Evolutionary conservation across 2,329 filamentous ascomycete genomes (phyloP).

Genomic region (Botrytis deweyae): DNA sequence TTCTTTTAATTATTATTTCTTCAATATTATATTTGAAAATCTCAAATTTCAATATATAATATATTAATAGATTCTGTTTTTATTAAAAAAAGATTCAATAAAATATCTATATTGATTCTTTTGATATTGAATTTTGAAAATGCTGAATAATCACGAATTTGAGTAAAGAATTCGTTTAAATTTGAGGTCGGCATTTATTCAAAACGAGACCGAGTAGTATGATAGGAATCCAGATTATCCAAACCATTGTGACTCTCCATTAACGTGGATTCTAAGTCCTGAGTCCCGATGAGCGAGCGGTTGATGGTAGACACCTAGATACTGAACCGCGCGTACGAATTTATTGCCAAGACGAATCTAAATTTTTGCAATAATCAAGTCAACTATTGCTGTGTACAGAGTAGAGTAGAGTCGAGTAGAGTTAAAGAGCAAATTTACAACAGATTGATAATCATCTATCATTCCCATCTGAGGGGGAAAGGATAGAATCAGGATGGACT

Average conservation of each 20-base stretch:
- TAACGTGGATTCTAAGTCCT: background rate
- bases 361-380: background rate
- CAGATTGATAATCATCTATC: background rate
- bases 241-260: background rate
- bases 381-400: background rate
- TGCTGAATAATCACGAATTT: no score
- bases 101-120: no score
- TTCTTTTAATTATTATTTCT: no score
- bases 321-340: slow-evolving; percentile 9
- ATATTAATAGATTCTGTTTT: no score
- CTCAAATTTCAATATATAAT: no score
- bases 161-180: no score
- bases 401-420: background rate
- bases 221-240: background rate
- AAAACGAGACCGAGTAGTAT: no score
- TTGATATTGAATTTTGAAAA: no score
- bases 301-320: background rate
- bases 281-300: background rate
- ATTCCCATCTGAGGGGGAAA: background rate
- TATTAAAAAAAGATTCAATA: no score
- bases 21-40: no score
- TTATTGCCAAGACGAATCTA: background rate
- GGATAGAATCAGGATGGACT: background rate
- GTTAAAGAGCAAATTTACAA: background rate
- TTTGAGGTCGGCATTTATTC: no score